Percentiles rank a stretch among this genome's conserved stretches.
Evolutionary conservation across 768 basidiomycete genomes (phyloP).

Genomic region (Chalciporus piperatus): DNA sequence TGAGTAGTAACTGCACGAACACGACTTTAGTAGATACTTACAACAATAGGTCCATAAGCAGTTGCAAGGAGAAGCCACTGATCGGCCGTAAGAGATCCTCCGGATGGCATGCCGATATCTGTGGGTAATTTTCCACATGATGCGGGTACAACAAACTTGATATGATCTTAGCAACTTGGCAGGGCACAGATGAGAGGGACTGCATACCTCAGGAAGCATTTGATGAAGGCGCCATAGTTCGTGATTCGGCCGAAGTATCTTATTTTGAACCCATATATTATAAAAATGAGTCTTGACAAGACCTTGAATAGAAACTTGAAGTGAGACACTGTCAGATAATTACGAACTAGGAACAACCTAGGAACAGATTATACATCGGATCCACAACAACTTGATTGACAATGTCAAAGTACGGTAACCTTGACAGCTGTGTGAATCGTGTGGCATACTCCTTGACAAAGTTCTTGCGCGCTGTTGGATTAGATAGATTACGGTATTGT

Average conservation of each 20-base stretch:
- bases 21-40: slow-evolving; percentile 15
- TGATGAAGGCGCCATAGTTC: neutral
- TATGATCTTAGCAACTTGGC: no score
- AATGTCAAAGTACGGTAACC: slow-evolving; percentile 31
- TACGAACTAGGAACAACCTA: no score
- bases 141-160: slow-evolving; percentile 1
- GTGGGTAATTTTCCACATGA: slow-evolving; percentile 18
- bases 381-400: slow-evolving; percentile 28
- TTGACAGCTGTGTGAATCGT: slow-evolving; percentile 25
- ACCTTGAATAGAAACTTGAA: no score
- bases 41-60: slow-evolving; percentile 28
- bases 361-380: slow-evolving; percentile 35
- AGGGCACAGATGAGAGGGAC: no score
- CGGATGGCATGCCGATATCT: slow-evolving; percentile 30
- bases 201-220: neutral
- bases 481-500: neutral
- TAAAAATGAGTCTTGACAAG: slow-evolving; percentile 20
- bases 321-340: no score
- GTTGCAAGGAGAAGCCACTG: slow-evolving; percentile 32
- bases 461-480: slow-evolving; percentile 1
- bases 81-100: slow-evolving; percentile 35
- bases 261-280: slow-evolving; percentile 26
- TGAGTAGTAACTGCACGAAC: no score
- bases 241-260: slow-evolving; percentile 12
- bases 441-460: slow-evolving; percentile 16